phyloP scores from a whole-genome alignment of 495 filamentous ascomycete genomes.

The Evernia prunastri region DNA sequence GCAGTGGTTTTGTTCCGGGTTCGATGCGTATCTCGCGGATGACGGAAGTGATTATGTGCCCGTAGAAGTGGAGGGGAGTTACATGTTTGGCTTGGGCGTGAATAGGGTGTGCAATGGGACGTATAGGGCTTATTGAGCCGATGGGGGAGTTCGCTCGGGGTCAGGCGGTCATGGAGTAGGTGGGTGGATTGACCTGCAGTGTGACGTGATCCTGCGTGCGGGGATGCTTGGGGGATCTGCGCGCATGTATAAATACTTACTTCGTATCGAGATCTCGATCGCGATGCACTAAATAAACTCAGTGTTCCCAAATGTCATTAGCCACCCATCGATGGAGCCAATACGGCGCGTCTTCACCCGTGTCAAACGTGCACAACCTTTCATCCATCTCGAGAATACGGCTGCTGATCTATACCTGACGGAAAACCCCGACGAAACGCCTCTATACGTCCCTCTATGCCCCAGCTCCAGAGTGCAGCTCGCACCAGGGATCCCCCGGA shows the following conservation, averaged over 20 bases:
- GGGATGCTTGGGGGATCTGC: background rate
- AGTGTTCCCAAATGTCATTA: background rate
- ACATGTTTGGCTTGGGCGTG: constrained; percentile 10
- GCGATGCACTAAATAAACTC: too few species aligned
- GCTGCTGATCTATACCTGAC: background rate
- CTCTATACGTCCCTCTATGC: too few species aligned
- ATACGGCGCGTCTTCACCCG: too few species aligned
- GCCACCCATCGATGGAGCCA: background rate
- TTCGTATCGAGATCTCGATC: too few species aligned
- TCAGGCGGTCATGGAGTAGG: too few species aligned
- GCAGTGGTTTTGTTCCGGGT: constrained; percentile 12
- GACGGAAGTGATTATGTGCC: constrained; percentile 14
- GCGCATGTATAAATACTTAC: too few species aligned
- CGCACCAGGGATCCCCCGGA: too few species aligned
- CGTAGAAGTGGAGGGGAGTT: constrained; percentile 4
- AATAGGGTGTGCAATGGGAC: constrained; percentile 6
- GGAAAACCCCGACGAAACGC: too few species aligned
- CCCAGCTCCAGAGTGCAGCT: too few species aligned
- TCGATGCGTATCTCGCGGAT: constrained; percentile 9
- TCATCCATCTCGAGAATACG: background rate
- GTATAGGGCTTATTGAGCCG: background rate
- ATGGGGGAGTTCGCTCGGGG: too few species aligned
- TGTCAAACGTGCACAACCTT: too few species aligned
- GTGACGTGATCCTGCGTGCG: background rate
- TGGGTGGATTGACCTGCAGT: too few species aligned